These are phyloP conservation scores for Rheum nobile DNA, from an alignment of 148 eudicot species.

Conservation along the genomic window DNA sequence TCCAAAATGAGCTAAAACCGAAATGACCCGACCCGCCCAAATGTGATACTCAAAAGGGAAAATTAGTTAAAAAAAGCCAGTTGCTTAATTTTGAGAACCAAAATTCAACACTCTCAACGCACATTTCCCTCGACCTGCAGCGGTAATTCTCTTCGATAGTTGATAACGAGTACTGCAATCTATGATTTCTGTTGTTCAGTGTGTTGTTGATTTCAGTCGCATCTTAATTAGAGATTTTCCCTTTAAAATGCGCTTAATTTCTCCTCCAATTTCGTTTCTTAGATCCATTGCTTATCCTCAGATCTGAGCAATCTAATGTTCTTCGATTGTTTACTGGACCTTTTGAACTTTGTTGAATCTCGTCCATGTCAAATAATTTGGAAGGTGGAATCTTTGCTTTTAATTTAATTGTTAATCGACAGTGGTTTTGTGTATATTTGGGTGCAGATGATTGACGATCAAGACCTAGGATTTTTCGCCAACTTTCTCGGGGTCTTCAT, in stretches of 20 bases:
- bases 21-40: too few relatives aligned
- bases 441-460: constrained; percentile 66
- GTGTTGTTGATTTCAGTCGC: neutral
- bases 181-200: neutral
- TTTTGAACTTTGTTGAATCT: neutral
- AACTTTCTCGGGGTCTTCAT: constrained; percentile 60
- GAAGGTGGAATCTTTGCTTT: neutral
- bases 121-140: neutral
- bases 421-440: neutral
- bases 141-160: neutral
- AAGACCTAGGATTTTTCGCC: constrained; percentile 70
- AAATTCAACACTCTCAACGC: neutral
- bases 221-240: neutral
- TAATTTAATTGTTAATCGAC: neutral
- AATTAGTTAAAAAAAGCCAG: neutral
- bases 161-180: neutral
- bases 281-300: neutral
- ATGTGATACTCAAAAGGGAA: neutral
- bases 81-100: neutral
- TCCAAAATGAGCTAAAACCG: too few relatives aligned
- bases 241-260: neutral
- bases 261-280: neutral
- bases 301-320: neutral
- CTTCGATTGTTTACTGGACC: neutral
- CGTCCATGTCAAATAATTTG: neutral